Conservation (phyloP, 768 basidiomycete genomes). For the Austroboletus eburneus region DNA sequence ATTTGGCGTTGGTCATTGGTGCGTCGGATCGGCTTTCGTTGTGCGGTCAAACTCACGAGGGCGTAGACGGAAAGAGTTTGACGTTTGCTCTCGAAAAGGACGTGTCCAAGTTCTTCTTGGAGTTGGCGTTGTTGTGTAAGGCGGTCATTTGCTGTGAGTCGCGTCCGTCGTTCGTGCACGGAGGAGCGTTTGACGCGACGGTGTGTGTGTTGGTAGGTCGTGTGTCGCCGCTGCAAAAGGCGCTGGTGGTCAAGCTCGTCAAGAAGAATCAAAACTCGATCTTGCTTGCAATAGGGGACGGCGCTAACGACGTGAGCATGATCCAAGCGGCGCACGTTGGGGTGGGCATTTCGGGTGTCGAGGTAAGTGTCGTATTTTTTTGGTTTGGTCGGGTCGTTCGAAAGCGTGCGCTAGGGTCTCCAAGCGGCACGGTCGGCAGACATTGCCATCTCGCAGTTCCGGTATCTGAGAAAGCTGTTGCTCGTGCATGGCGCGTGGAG, state of each 20-base stretch:
- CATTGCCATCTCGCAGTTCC: slow-evolving; percentile 96
- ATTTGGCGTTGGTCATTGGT: slow-evolving; percentile 94
- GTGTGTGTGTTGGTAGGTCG: slow-evolving; percentile 48
- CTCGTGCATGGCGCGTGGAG: slow-evolving; percentile 99
- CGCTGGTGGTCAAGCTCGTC: slow-evolving; percentile 96
- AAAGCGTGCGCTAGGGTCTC: slow-evolving; percentile 56
- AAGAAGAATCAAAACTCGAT: slow-evolving; percentile 94
- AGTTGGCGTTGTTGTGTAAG: slow-evolving; percentile 96
- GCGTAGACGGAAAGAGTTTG: slow-evolving; percentile 88
- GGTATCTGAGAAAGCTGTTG: slow-evolving; percentile 89
- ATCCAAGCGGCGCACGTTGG: slow-evolving; percentile 98
- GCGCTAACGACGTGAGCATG: slow-evolving; percentile 99
- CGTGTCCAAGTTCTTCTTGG: slow-evolving; percentile 83
- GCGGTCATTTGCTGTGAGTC: slow-evolving; percentile 92
- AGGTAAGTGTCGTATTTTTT: slow-evolving; percentile 46
- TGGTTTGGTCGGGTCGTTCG: neutral
- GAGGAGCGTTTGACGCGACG: too few relatives aligned
- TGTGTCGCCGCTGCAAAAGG: slow-evolving; percentile 96
- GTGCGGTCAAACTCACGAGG: neutral
- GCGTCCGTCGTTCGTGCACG: too few relatives aligned
- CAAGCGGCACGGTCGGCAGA: slow-evolving; percentile 98
- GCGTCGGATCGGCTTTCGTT: slow-evolving; percentile 13
- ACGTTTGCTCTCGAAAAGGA: slow-evolving; percentile 92
- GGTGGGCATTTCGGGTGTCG: slow-evolving; percentile 95
- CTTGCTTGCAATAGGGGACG: slow-evolving; percentile 95